A percentile compares a stretch with the other conserved stretches of the same genome.
phyloP scores from a whole-genome alignment of 192 early-diverging fungal genomes.

The Diversispora eburnea region DNA sequence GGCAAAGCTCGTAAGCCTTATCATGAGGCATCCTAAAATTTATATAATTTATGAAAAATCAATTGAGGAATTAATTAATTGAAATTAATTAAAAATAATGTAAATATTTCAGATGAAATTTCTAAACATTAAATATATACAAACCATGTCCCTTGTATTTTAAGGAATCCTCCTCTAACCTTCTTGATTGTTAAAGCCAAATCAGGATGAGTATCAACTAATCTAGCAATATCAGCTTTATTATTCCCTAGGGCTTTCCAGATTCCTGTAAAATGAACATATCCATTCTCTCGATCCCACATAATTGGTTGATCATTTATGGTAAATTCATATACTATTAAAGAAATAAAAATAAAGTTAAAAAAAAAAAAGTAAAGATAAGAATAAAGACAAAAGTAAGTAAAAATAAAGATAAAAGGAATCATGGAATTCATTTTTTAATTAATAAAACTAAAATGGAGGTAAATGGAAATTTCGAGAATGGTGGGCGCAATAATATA shows the following conservation, averaged over 20 bases:
- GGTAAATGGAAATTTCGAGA: too few species aligned
- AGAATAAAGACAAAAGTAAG: neutral
- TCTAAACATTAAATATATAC: constrained; percentile 13
- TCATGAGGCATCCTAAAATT: constrained; percentile 43
- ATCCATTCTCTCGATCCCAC: constrained; percentile 61
- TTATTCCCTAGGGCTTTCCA: constrained; percentile 59
- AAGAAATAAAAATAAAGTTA: too few species aligned
- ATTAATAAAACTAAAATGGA: too few species aligned
- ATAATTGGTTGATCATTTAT: constrained; percentile 57
- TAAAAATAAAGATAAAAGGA: neutral
- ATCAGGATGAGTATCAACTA: constrained; percentile 57
- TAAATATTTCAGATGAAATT: neutral
- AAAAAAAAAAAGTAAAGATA: neutral
- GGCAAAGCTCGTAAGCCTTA: constrained; percentile 38
- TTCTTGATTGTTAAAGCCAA: constrained; percentile 50
- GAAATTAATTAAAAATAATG: neutral
- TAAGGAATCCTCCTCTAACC: constrained; percentile 57
- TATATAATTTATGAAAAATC: neutral
- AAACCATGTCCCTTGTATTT: constrained; percentile 62
- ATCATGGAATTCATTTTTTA: neutral
- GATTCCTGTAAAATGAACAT: constrained; percentile 60
- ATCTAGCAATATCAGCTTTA: constrained; percentile 59
- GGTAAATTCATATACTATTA: constrained; percentile 55
- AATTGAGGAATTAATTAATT: neutral
- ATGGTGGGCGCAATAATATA: too few species aligned